A percentile compares a stretch with the other conserved stretches of the same genome.
phyloP scores from a whole-genome alignment of 352 stramenopile genomes.

The Elongisporangium senticosum region DNA sequence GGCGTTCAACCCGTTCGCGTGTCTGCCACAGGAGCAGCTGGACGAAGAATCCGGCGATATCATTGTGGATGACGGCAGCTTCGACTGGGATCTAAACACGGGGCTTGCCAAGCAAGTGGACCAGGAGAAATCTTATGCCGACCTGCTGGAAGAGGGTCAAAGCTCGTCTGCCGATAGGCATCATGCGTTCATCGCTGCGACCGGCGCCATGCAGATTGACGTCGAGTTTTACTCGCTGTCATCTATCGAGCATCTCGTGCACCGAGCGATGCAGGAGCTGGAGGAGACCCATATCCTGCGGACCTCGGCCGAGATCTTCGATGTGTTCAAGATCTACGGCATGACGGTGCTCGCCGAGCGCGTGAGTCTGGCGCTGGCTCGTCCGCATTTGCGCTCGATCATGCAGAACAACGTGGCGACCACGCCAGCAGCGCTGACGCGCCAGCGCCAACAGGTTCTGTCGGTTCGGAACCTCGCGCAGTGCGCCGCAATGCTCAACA shows the following conservation, averaged over 20 bases:
- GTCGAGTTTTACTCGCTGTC: background rate
- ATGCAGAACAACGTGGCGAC: slow-evolving; percentile 3
- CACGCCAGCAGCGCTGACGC: slow-evolving; percentile 49
- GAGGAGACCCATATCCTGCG: slow-evolving; percentile 38
- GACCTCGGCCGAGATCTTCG: slow-evolving; percentile 59
- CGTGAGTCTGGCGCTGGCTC: slow-evolving; percentile 45
- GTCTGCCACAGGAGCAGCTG: slow-evolving; percentile 50
- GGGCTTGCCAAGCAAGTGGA: slow-evolving; percentile 7
- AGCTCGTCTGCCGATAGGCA: slow-evolving; percentile 3
- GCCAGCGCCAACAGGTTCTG: slow-evolving; percentile 47
- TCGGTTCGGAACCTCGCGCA: slow-evolving; percentile 51
- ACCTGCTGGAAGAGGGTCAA: slow-evolving; percentile 34
- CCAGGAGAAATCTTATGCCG: slow-evolving; percentile 19
- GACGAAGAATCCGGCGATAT: slow-evolving; percentile 55
- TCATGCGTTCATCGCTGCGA: slow-evolving; percentile 25
- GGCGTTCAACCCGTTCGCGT: slow-evolving; percentile 57
- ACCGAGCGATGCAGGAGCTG: slow-evolving; percentile 26
- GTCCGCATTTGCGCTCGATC: slow-evolving; percentile 20
- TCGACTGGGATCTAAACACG: slow-evolving; percentile 17
- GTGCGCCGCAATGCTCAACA: slow-evolving; percentile 30
- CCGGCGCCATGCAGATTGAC: background rate
- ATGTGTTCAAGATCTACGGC: slow-evolving; percentile 81
- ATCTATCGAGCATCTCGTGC: slow-evolving; percentile 2
- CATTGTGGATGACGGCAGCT: slow-evolving; percentile 30
- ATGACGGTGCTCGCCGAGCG: slow-evolving; percentile 71